These are phyloP conservation scores for Apiospora saccharicola DNA, from an alignment of 2,329 filamentous ascomycete genomes.

Conservation along the genomic window DNA sequence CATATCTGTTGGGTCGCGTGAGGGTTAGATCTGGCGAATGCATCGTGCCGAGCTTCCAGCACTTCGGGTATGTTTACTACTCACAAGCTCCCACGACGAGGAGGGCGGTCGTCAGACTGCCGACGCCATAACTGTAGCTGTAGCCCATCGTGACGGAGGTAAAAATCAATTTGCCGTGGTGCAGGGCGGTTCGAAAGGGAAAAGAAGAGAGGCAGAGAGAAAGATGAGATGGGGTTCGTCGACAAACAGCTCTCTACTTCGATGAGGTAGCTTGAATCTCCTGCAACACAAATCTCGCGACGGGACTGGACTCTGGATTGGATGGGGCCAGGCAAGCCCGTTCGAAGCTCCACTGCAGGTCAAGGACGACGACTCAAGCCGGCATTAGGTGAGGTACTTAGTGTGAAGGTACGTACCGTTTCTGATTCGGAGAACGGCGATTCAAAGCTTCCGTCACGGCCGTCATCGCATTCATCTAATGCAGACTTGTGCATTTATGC, in stretches of 20 bases:
- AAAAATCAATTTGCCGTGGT: background rate
- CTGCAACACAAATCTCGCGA: slow-evolving; percentile 26
- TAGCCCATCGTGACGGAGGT: slow-evolving; percentile 18
- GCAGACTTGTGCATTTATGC: background rate
- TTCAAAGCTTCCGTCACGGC: slow-evolving; percentile 1
- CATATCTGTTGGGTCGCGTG: slow-evolving; percentile 74
- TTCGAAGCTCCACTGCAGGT: slow-evolving; percentile 20
- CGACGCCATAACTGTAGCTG: slow-evolving; percentile 28
- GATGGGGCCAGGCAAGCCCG: slow-evolving; percentile 13
- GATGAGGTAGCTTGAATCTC: slow-evolving; percentile 21
- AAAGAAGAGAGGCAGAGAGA: background rate
- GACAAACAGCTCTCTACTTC: slow-evolving; percentile 17
- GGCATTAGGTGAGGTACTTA: background rate
- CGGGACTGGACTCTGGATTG: slow-evolving; percentile 21
- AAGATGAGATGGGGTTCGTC: slow-evolving; percentile 9
- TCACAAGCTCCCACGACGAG: slow-evolving; percentile 30
- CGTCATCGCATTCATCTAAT: background rate
- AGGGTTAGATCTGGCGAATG: background rate
- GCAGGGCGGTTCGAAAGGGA: background rate
- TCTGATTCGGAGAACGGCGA: background rate
- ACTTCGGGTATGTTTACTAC: slow-evolving; percentile 15
- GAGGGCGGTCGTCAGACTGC: slow-evolving; percentile 29
- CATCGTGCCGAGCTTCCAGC: background rate
- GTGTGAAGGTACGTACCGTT: background rate
- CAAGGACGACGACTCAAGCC: background rate